phyloP scores from a whole-genome alignment of 2,329 filamentous ascomycete species.

The Alternaria brassicicola region DNA sequence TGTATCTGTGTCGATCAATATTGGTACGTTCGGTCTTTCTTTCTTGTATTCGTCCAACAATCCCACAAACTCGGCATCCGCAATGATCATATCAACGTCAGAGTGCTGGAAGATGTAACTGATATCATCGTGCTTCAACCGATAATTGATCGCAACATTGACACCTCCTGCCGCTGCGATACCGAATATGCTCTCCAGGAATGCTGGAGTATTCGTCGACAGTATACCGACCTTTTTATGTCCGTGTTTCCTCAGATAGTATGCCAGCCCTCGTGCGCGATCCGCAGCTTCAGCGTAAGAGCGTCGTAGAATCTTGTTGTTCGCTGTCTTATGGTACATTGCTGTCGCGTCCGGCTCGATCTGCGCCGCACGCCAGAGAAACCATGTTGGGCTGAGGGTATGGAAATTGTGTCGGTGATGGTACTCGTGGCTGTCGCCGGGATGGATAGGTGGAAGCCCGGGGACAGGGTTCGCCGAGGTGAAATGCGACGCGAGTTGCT shows the following conservation, averaged over 20 bases:
- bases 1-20: slow-evolving; percentile 85
- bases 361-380: slow-evolving; percentile 80
- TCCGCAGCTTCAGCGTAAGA: slow-evolving; percentile 84
- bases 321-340: slow-evolving; percentile 83
- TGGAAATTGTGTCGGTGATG: slow-evolving; percentile 68
- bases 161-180: slow-evolving; percentile 81
- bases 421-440: slow-evolving; percentile 46
- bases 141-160: slow-evolving; percentile 75
- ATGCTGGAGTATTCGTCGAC: slow-evolving; percentile 91
- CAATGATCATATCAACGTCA: slow-evolving; percentile 85
- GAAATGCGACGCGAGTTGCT: slow-evolving; percentile 48
- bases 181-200: slow-evolving; percentile 88
- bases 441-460: slow-evolving; percentile 46
- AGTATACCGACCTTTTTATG: slow-evolving; percentile 83
- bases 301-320: slow-evolving; percentile 73
- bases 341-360: slow-evolving; percentile 85
- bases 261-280: slow-evolving; percentile 84
- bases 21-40: slow-evolving; percentile 65
- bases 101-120: slow-evolving; percentile 88
- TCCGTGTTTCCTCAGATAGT: slow-evolving; percentile 77
- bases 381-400: slow-evolving; percentile 84
- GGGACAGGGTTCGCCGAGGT: slow-evolving; percentile 39
- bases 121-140: slow-evolving; percentile 83
- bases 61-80: slow-evolving; percentile 77
- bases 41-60: slow-evolving; percentile 72